These are phyloP conservation scores for Termitomyces sp. DNA, from an alignment of 768 basidiomycete species.

Conservation along the genomic window DNA sequence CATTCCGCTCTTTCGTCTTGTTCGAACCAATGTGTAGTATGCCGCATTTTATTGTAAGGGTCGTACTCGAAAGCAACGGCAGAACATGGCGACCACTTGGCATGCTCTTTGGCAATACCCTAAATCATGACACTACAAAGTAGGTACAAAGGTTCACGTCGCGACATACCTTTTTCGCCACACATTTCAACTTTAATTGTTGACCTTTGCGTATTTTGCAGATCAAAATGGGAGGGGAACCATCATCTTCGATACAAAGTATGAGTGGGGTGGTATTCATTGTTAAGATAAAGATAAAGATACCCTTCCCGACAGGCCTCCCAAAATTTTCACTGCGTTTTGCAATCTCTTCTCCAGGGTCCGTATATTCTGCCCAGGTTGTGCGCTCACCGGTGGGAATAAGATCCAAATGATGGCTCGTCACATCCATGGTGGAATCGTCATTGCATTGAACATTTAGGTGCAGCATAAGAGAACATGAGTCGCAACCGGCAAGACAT, in stretches of 20 bases:
- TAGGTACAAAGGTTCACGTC: background rate
- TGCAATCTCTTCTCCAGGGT: constrained; percentile 63
- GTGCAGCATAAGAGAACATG: constrained; percentile 79
- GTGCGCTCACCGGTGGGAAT: constrained; percentile 28
- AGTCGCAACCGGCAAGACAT: constrained; percentile 78
- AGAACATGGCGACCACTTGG: constrained; percentile 97
- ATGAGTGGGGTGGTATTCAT: background rate
- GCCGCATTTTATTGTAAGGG: constrained; percentile 93
- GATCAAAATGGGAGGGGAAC: constrained; percentile 67
- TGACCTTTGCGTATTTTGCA: constrained; percentile 94
- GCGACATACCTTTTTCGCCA: constrained; percentile 82
- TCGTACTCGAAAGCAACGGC: constrained; percentile 97
- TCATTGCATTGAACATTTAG: constrained; percentile 76
- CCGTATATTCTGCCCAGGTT: constrained; percentile 18
- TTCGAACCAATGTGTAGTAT: constrained; percentile 96
- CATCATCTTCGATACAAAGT: constrained; percentile 42
- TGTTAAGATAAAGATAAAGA: background rate
- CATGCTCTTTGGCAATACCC: constrained; percentile 98
- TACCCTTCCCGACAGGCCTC: constrained; percentile 79
- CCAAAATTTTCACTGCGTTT: constrained; percentile 77
- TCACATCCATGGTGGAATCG: constrained; percentile 75
- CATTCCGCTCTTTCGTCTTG: constrained; percentile 77
- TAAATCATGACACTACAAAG: constrained; percentile 24
- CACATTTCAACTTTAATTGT: constrained; percentile 78
- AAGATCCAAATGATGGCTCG: constrained; percentile 78